These are phyloP conservation scores for Aspergillus ochraceoroseus DNA, from an alignment of 2,329 filamentous ascomycete genomes.

Conservation along the genomic window DNA sequence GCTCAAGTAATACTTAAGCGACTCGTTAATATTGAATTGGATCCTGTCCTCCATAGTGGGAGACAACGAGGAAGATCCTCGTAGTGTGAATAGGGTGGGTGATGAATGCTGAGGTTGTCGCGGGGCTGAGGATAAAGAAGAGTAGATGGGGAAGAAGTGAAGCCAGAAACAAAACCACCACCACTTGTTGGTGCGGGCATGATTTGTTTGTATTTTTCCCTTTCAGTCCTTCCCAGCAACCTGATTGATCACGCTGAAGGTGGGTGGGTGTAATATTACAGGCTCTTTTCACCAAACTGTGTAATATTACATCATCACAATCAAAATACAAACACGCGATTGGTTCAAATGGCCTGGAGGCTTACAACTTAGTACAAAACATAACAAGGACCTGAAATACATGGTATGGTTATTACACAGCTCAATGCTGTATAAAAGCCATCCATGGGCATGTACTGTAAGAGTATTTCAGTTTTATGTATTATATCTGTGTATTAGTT, in stretches of 20 bases:
- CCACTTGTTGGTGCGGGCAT: constrained; percentile 10
- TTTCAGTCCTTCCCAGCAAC: constrained; percentile 19
- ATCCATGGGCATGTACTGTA: no score
- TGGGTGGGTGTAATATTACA: not conserved
- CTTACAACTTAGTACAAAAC: no score
- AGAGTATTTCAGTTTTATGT: no score
- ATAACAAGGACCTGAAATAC: no score
- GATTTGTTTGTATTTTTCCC: constrained; percentile 32
- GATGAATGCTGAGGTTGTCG: constrained; percentile 1
- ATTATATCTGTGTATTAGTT: no score
- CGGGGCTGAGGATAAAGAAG: constrained; percentile 2
- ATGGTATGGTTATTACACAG: no score
- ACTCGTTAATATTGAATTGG: constrained; percentile 92
- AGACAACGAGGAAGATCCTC: constrained; percentile 20
- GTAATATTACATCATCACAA: not conserved
- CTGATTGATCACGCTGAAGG: not conserved
- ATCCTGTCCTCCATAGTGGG: constrained; percentile 61
- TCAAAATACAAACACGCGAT: no score
- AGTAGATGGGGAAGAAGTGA: constrained; percentile 12
- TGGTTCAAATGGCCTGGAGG: no score
- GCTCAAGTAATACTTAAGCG: constrained; percentile 93
- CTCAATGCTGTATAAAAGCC: no score
- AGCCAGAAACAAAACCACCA: constrained; percentile 16
- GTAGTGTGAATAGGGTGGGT: constrained; percentile 7
- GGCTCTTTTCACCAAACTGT: no score